phyloP scores from a whole-genome alignment of 345 rosid genomes.

The Lagerstroemia speciosa region DNA sequence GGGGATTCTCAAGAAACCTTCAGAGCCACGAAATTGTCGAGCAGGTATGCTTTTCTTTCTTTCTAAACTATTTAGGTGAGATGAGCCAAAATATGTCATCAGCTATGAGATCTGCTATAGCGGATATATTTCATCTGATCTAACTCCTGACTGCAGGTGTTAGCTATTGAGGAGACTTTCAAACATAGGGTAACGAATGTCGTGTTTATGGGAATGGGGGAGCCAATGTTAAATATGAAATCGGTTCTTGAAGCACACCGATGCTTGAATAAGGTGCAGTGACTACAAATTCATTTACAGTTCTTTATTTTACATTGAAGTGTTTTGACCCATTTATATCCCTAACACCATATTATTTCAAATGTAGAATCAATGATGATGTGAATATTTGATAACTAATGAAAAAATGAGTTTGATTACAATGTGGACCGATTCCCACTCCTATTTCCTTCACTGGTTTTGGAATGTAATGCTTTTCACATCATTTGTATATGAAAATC shows the following conservation, averaged over 20 bases:
- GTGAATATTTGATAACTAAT: not conserved
- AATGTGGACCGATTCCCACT: not conserved
- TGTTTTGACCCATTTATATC: not conserved
- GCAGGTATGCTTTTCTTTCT: constrained; percentile 42
- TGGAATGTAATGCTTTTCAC: not conserved
- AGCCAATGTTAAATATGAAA: constrained; percentile 92
- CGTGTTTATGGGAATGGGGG: constrained; percentile 99
- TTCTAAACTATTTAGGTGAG: not conserved
- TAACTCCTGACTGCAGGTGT: constrained; percentile 34
- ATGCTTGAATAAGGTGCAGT: constrained; percentile 77
- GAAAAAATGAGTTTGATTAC: not conserved
- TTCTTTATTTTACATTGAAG: not conserved
- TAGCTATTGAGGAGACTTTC: constrained; percentile 85
- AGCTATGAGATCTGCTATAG: not conserved
- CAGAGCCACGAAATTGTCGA: constrained; percentile 76
- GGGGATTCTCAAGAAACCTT: constrained; percentile 93
- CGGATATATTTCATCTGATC: not conserved
- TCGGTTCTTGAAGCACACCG: constrained; percentile 87
- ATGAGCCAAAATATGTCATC: not conserved
- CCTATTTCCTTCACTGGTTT: not conserved
- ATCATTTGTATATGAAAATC: not conserved
- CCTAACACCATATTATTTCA: not conserved
- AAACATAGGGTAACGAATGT: constrained; percentile 91
- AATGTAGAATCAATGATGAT: not conserved
- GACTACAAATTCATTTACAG: not conserved